phyloP scores from a whole-genome alignment of 192 early-diverging fungal genomes.

The Coemansia guatemalensis region DNA sequence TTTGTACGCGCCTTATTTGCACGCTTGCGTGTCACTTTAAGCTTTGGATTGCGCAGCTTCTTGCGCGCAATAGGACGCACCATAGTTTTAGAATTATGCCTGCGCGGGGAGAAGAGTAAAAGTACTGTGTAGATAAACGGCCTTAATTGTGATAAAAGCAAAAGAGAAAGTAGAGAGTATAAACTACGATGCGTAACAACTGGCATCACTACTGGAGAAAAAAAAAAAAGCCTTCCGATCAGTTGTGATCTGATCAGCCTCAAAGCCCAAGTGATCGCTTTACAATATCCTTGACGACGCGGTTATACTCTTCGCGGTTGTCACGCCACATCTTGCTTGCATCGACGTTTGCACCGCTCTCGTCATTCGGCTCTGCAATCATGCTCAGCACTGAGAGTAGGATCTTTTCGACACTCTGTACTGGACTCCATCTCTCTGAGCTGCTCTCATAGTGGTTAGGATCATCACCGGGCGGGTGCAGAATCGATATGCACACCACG shows the following conservation, averaged over 20 bases:
- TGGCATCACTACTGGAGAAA: too few relatives aligned
- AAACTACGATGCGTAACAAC: too few relatives aligned
- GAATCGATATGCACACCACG: conserved; percentile 96
- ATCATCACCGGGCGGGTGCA: conserved; percentile 97
- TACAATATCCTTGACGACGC: conserved; percentile 76
- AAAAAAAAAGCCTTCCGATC: conserved; percentile 2
- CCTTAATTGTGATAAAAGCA: neutral
- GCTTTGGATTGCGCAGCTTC: conserved; percentile 61
- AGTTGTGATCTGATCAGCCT: neutral
- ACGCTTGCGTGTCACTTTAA: conserved; percentile 61
- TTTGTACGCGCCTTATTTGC: conserved; percentile 64
- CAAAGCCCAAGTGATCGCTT: conserved; percentile 77
- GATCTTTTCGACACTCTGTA: conserved; percentile 99
- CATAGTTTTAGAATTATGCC: conserved; percentile 46
- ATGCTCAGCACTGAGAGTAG: conserved; percentile 91
- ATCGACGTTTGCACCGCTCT: conserved; percentile 98
- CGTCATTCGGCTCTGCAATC: conserved; percentile 98
- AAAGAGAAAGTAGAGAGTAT: conserved; percentile 10
- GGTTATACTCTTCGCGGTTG: conserved; percentile 79
- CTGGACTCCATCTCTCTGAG: conserved; percentile 95
- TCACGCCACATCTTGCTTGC: conserved; percentile 95
- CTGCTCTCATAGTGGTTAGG: conserved; percentile 97
- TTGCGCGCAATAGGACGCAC: conserved; percentile 66
- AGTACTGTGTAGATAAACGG: neutral
- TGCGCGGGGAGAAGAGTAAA: neutral